A percentile compares a stretch with the other conserved stretches of the same genome.
Evolutionary conservation across 108 stramenopile species (phyloP).

Genomic region (Stephanodiscus triporus): DNA sequence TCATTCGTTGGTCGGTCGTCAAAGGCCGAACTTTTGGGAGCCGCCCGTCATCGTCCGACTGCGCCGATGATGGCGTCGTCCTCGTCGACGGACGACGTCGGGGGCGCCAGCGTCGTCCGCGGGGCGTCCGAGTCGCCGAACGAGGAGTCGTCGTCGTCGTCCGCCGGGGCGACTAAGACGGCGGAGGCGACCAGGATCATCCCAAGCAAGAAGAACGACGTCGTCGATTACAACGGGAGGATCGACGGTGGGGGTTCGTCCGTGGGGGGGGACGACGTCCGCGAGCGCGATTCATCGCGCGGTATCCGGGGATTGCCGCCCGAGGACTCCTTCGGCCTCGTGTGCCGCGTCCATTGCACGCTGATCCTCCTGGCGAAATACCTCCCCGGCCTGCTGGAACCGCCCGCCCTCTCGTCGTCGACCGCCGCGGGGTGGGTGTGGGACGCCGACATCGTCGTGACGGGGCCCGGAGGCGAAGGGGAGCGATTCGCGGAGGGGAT

Average conservation of each 20-base stretch:
- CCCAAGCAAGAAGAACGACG: not conserved
- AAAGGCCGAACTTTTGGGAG: no score
- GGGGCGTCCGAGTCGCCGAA: no score
- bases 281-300: no score
- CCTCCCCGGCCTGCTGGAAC: constrained; percentile 32
- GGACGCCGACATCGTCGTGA: constrained; percentile 31
- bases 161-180: not conserved
- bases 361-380: constrained; percentile 34
- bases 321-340: constrained; percentile 8
- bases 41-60: no score
- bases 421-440: constrained; percentile 26
- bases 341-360: constrained; percentile 33
- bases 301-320: constrained; percentile 16
- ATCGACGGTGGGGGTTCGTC: not conserved
- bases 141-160: not conserved
- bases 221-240: not conserved
- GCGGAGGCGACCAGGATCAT: not conserved
- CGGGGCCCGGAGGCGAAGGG: constrained; percentile 30
- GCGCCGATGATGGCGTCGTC: no score
- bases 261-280: no score
- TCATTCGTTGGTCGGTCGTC: no score
- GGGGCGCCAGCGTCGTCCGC: no score
- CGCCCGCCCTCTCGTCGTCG: constrained; percentile 11
- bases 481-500: constrained; percentile 41
- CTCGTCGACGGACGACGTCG: no score